Evolutionary conservation across 768 basidiomycete species (phyloP), one percentile per base, ranked within the genome.

Genomic region (Guyanaporus albipodus): DNA sequence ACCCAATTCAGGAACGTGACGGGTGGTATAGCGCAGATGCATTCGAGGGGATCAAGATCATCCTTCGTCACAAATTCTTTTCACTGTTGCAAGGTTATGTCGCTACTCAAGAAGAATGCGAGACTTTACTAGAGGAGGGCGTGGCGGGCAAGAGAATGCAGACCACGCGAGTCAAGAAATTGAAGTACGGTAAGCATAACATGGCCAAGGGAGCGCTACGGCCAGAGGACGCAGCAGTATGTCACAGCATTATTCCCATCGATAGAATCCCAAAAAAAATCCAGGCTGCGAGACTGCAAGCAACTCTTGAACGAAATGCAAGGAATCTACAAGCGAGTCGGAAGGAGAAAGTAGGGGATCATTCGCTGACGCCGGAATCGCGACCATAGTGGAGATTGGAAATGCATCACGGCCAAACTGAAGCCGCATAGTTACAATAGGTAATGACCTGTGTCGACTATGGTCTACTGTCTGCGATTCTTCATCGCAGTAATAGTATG

Each of bases 11-110:
- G 85, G 84, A 88, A 70, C 81, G 84, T 38, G 87, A 91, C 57
- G 94, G 94, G 2, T 97, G 93, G 93, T 96, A 86, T 60, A 81
- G 80, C 4, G 71, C 78, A 0, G 79, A 83, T 51, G 78, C 84
- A 4, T 74, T 93, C 48, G 87, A 91, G 53, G 79, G 81, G 47
- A 93, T 97, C 67, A 92, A 91, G 64, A 78, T 77, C 4, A 77
- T 96, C 48, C 72, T 94, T 14, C 78, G 91, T 24, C 83, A 88
- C 63, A 96, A 96, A 64, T 90, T 87, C 68, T 85, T 88, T 67
- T 78, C 82, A 23, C 69, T 89, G 14, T 70, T 89, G 1, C 80
- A 87, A 57, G 87, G 88, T 6, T 78, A 85, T 50, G 67, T 79
- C 11, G 79, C 85, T 0, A 79, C 85, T 9, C 82, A 86, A 48